These are phyloP conservation scores for Fusarium sp. DNA, from an alignment of 2,329 filamentous ascomycete genomes.

Conservation along the genomic window DNA sequence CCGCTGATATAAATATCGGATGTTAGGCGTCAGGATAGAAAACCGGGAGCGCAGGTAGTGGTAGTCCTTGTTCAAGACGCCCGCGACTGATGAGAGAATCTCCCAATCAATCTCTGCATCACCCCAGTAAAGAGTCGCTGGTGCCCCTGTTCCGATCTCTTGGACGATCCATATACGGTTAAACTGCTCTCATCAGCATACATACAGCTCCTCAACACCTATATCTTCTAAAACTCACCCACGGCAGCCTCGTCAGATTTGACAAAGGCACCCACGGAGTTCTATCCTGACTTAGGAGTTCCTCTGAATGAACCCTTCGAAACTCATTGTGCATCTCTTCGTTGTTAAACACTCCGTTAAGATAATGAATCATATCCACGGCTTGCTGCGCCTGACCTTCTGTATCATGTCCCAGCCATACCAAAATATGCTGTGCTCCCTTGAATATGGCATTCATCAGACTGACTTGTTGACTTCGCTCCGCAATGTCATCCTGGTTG, in stretches of 20 bases:
- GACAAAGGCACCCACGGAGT: conserved; percentile 52
- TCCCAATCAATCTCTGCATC: conserved; percentile 52
- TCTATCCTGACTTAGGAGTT: conserved; percentile 47
- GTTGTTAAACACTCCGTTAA: conserved; percentile 50
- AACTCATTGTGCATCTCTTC: conserved; percentile 50
- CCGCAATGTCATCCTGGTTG: conserved; percentile 54
- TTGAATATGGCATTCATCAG: conserved; percentile 57
- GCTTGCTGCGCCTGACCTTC: conserved; percentile 49
- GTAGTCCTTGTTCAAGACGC: conserved; percentile 52
- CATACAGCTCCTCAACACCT: too few relatives aligned
- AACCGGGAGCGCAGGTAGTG: conserved; percentile 52
- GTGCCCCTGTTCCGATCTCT: conserved; percentile 53
- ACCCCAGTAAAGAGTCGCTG: conserved; percentile 55
- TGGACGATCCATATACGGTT: conserved; percentile 56
- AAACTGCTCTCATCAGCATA: conserved; percentile 46
- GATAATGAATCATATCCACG: conserved; percentile 45
- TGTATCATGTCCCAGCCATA: conserved; percentile 54
- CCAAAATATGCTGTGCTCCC: conserved; percentile 51
- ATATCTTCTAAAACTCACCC: conserved; percentile 47
- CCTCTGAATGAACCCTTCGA: conserved; percentile 49
- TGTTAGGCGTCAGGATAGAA: conserved; percentile 51
- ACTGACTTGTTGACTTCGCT: conserved; percentile 55
- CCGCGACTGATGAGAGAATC: conserved; percentile 50
- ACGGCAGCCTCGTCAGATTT: conserved; percentile 51
- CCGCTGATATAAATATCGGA: conserved; percentile 51